Conservation (phyloP, 148 eudicot species). For the Cornus suecica region DNA sequence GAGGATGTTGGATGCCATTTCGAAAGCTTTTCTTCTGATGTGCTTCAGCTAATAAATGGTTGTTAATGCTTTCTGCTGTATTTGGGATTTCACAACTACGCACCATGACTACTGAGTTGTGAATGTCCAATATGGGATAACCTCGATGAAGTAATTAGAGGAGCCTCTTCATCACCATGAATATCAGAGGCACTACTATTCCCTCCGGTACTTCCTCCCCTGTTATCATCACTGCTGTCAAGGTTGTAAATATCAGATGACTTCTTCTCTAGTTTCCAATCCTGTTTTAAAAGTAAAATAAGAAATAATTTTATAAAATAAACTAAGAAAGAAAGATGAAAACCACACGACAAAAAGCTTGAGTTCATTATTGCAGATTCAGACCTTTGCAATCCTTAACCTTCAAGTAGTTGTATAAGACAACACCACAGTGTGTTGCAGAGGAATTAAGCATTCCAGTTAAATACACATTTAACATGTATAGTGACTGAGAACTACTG, state of each 20-base stretch:
- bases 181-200: conserved; percentile 16
- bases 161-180: conserved; percentile 35
- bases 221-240: conserved; percentile 22
- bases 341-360: not conserved
- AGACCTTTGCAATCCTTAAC: conserved; percentile 43
- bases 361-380: not conserved
- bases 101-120: conserved; percentile 22
- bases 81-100: not conserved
- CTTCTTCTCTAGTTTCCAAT: conserved; percentile 43
- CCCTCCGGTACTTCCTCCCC: conserved; percentile 14
- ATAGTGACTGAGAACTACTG: not conserved
- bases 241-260: conserved; percentile 31
- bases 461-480: not conserved
- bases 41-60: not conserved
- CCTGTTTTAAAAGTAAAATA: too few species aligned
- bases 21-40: not conserved
- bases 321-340: not conserved
- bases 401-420: conserved; percentile 43
- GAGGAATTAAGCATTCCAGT: not conserved
- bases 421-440: conserved; percentile 47
- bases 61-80: not conserved
- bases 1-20: not conserved
- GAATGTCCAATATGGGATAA: conserved; percentile 36
- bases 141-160: conserved; percentile 35
- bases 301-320: not conserved